Conservation (phyloP, 495 filamentous ascomycete species). For the Aspergillus nidulans region DNA sequence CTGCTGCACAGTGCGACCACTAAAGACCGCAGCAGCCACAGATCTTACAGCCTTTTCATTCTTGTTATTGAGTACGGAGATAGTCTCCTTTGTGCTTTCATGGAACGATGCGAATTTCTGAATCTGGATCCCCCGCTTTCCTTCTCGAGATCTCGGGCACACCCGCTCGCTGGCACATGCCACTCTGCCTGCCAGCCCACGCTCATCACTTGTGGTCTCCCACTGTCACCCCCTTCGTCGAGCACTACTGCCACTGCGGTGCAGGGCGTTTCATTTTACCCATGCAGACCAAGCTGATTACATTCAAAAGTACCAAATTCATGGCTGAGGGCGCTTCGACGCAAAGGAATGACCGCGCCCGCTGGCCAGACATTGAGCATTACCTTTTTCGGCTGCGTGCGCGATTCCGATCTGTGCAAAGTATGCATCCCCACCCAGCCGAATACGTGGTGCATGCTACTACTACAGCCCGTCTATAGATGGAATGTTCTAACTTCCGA, state of each 20-base stretch:
- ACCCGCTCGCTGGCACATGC: conserved; percentile 15
- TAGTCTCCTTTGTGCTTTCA: conserved; percentile 15
- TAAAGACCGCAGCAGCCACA: conserved; percentile 14
- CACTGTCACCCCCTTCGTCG: not conserved
- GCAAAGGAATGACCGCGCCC: conserved; percentile 3
- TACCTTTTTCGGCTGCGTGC: conserved; percentile 28
- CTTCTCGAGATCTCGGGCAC: conserved; percentile 28
- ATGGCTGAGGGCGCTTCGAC: not conserved
- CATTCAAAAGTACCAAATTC: not conserved
- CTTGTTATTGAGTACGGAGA: not conserved
- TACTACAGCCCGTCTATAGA: not conserved
- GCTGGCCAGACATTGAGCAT: conserved; percentile 13
- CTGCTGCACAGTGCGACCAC: conserved; percentile 12
- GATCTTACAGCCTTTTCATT: no score
- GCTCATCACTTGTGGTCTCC: not conserved
- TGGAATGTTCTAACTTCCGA: not conserved
- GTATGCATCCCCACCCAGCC: conserved; percentile 6
- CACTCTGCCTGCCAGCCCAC: no score
- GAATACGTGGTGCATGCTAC: conserved; percentile 8
- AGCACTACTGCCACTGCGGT: no score
- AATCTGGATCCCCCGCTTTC: conserved; percentile 18
- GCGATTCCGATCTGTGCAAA: conserved; percentile 9
- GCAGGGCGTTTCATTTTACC: not conserved
- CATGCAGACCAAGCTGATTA: not conserved
- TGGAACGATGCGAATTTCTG: conserved; percentile 9